Evolutionary conservation across 371 early-diverging fungal genomes (phyloP).

Genomic region (Cokeromyces recurvatus): DNA sequence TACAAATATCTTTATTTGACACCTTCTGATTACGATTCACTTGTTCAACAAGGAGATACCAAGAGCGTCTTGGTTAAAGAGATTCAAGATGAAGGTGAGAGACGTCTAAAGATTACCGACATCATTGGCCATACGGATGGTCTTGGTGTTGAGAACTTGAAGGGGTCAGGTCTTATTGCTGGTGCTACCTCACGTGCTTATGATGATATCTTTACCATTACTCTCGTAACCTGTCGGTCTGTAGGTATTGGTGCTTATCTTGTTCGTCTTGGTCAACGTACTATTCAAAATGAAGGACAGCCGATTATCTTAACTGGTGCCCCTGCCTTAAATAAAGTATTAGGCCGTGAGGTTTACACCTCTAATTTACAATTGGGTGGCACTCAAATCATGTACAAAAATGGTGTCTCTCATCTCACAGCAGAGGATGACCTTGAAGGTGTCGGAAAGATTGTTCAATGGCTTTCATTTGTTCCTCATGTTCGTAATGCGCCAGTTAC

Average conservation of each 20-base stretch:
- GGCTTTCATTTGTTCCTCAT: constrained; percentile 91
- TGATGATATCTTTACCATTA: constrained; percentile 95
- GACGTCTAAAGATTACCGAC: constrained; percentile 81
- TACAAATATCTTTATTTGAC: constrained; percentile 92
- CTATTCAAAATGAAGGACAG: constrained; percentile 96
- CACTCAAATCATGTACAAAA: constrained; percentile 98
- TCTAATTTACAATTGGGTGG: constrained; percentile 98
- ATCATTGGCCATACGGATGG: constrained; percentile 90
- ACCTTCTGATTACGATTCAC: constrained; percentile 62
- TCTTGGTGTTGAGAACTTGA: constrained; percentile 98
- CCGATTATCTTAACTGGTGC: constrained; percentile 99
- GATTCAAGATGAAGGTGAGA: constrained; percentile 69
- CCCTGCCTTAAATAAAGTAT: constrained; percentile 96
- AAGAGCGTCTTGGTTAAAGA: constrained; percentile 67
- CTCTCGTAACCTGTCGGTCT: constrained; percentile 95
- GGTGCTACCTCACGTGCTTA: constrained; percentile 96
- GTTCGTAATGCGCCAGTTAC: constrained; percentile 60
- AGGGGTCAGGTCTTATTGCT: constrained; percentile 98
- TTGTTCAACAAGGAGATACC: constrained; percentile 52
- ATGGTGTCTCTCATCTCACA: constrained; percentile 96
- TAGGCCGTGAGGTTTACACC: constrained; percentile 97
- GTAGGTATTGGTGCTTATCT: constrained; percentile 99
- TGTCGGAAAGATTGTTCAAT: constrained; percentile 88
- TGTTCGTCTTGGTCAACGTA: constrained; percentile 96
- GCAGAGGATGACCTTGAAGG: constrained; percentile 95